phyloP scores from a whole-genome alignment of 2,329 filamentous ascomycete species.

The Xylaria sp. region DNA sequence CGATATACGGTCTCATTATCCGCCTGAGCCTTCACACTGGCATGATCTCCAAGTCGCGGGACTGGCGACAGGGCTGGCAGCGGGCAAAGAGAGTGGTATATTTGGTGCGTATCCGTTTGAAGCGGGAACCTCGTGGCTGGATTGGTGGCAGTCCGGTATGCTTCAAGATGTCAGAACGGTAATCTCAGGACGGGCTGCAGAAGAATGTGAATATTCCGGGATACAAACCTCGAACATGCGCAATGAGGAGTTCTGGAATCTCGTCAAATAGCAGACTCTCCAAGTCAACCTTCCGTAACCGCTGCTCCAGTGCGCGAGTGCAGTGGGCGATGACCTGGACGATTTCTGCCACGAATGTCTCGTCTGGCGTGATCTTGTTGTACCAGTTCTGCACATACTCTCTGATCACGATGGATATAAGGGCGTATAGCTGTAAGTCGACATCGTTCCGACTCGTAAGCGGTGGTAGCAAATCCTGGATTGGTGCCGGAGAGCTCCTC shows the following conservation, averaged over 20 bases:
- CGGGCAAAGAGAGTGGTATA: conserved; percentile 81
- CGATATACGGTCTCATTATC: conserved; percentile 80
- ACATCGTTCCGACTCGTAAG: conserved; percentile 92
- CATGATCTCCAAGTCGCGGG: conserved; percentile 50
- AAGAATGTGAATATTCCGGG: background rate
- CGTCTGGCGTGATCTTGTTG: conserved; percentile 82
- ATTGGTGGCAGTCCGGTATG: conserved; percentile 64
- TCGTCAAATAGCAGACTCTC: conserved; percentile 82
- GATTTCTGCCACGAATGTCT: conserved; percentile 80
- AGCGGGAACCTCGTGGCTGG: conserved; percentile 55
- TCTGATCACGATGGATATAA: conserved; percentile 82
- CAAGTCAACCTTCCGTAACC: conserved; percentile 74
- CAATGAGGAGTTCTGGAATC: conserved; percentile 73
- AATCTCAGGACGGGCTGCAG: background rate
- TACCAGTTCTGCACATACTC: conserved; percentile 96
- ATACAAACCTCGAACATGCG: conserved; percentile 67
- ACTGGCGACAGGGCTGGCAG: conserved; percentile 76
- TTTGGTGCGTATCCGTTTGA: conserved; percentile 55
- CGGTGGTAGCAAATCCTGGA: conserved; percentile 80
- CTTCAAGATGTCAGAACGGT: conserved; percentile 40
- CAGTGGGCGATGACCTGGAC: conserved; percentile 89
- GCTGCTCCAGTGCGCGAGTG: conserved; percentile 79
- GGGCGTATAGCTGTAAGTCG: conserved; percentile 86
- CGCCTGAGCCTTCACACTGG: conserved; percentile 54
- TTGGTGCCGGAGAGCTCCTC: conserved; percentile 48